Base-by-base conservation (phyloP, 208 protist genomes). In the Leishmania aethiopica region DNA sequence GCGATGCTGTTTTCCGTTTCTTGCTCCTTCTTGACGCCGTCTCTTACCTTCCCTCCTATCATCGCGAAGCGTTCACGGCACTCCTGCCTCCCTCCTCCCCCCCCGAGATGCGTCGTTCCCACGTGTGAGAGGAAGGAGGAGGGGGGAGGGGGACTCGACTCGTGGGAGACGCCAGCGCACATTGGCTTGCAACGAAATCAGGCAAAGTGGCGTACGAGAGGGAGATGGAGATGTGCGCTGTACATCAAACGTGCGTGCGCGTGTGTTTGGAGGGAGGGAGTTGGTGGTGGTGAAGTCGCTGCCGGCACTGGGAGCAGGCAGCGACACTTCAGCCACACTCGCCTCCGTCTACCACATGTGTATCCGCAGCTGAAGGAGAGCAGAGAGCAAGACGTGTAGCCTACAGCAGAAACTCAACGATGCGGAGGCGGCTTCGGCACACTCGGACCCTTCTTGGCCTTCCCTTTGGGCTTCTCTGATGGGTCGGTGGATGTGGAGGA, bases 361-460 rank as follows among this genome's bases (percentile, higher is more conserved):
- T 25, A 55, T 51, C 70, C 28, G n/a, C 70, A 74, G 5, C 37
- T 40, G 25, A 45, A 45, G 19, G 2, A 49, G 37, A 13, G 40
- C 37, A 45, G 7, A 11, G 25, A 25, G 67, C 25, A 42, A 32
- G 40, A n/a, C 40, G 35, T 25, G 67, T 72, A 42, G 35, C 70
- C 70, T 25, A 28, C 25, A n/a, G 45, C 70, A 74, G 70, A 74
- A 25, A 32, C 40, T 74, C 19, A 74, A 32, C 40, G 47, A 49
- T 13, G 74, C 17, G 74, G 73, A 28, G 80, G 80, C 11, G 80
- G 76, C 42, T 55, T 79, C 17, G 69, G 77, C 19, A 32, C 22
- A 47, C 40, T 64, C 11, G 17, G 11, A 0, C 22, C 3, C 28
- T 53, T 53, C 53, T 49, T 64, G 1, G 57, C 17, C 7, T 55